These are phyloP conservation scores for Syzygium grande DNA, from an alignment of 345 rosid species.

Conservation along the genomic window DNA sequence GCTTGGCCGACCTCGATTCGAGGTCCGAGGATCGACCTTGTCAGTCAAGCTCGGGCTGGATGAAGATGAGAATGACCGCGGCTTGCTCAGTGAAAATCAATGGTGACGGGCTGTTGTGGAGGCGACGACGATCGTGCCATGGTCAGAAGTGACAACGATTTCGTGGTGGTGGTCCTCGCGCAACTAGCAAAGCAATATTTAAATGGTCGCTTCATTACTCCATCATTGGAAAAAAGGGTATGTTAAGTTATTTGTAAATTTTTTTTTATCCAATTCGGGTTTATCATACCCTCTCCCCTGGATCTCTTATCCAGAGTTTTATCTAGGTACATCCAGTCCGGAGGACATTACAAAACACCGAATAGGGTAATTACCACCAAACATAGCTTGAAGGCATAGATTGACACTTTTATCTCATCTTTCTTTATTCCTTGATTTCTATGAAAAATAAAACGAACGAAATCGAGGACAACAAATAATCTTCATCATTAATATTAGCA, in stretches of 20 bases:
- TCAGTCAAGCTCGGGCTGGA: not conserved
- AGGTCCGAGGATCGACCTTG: not conserved
- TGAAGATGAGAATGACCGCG: not conserved
- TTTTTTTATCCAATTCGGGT: not conserved
- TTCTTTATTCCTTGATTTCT: not conserved
- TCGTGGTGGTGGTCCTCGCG: not conserved
- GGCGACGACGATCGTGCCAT: not conserved
- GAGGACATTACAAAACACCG: rapidly evolving
- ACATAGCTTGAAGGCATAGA: no score
- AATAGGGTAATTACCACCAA: not conserved
- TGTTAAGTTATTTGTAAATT: not conserved
- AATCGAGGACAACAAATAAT: not conserved
- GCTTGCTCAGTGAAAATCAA: not conserved
- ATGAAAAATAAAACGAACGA: not conserved
- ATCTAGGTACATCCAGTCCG: rapidly evolving
- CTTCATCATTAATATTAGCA: not conserved
- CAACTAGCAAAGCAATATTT: not conserved
- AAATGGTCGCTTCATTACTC: not conserved
- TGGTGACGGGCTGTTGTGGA: not conserved
- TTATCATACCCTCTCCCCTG: rapidly evolving
- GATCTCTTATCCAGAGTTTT: not conserved
- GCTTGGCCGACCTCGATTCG: not conserved
- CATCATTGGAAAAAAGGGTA: not conserved
- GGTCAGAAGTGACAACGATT: not conserved
- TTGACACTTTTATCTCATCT: not conserved